Conservation (phyloP, 345 rosid genomes). For the Angophora floribunda region DNA sequence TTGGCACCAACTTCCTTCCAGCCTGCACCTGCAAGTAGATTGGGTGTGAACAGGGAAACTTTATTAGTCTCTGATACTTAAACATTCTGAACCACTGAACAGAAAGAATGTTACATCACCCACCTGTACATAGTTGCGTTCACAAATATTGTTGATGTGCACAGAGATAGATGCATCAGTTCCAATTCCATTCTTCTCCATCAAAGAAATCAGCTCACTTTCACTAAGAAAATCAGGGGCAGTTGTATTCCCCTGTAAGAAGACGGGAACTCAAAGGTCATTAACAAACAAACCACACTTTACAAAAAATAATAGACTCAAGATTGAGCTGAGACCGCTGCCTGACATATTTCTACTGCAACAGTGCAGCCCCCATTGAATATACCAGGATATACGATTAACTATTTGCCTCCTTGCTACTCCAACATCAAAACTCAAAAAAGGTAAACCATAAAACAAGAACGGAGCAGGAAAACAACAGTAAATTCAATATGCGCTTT, state of each 20-base stretch:
- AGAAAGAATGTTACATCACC: background rate
- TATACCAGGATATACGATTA: background rate
- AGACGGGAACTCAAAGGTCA: background rate
- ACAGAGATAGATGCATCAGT: constrained; percentile 95
- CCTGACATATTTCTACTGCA: background rate
- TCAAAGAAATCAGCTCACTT: constrained; percentile 90
- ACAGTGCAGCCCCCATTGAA: background rate
- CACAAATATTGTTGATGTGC: constrained; percentile 94
- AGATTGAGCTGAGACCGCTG: background rate
- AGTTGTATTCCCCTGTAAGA: constrained; percentile 54
- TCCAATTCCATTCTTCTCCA: constrained; percentile 96
- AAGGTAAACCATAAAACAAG: background rate
- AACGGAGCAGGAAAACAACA: background rate
- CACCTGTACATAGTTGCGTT: constrained; percentile 95
- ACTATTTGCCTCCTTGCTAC: background rate
- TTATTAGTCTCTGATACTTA: background rate
- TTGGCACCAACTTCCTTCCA: constrained; percentile 88
- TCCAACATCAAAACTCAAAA: background rate
- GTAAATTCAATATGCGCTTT: background rate
- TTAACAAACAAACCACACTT: background rate
- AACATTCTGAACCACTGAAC: constrained; percentile 1
- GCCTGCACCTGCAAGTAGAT: constrained; percentile 58
- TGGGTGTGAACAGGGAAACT: background rate
- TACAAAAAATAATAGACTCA: background rate
- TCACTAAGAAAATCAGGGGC: constrained; percentile 90